A percentile compares a stretch with the other conserved stretches of the same genome.
These are phyloP conservation scores for Camptophora hylomeconis DNA, from an alignment of 2,329 filamentous ascomycete species.

Conservation along the genomic window DNA sequence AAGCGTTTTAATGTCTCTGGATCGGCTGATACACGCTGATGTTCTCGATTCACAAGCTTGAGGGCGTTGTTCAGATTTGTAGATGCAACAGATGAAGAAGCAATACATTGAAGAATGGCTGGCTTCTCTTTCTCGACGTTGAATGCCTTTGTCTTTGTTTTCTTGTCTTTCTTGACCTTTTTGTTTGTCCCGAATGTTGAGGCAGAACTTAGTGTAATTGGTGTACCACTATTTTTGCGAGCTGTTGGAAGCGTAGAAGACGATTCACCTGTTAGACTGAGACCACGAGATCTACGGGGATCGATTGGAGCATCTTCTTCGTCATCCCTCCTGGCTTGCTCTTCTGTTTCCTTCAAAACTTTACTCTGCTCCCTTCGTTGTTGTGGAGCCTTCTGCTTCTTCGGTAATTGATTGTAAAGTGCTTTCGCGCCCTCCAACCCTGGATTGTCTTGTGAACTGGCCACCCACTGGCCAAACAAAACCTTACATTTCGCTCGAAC, in stretches of 20 bases:
- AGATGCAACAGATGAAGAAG: constrained; percentile 77
- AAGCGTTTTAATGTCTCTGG: constrained; percentile 61
- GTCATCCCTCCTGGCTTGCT: constrained; percentile 52
- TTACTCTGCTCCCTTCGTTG: constrained; percentile 67
- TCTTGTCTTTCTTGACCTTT: constrained; percentile 24
- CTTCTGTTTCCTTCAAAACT: constrained; percentile 67
- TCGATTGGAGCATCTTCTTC: constrained; percentile 26
- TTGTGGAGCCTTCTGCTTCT: constrained; percentile 36
- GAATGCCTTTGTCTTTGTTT: constrained; percentile 51
- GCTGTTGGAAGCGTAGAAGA: constrained; percentile 4
- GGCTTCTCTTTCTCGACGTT: constrained; percentile 79
- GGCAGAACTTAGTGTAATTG: constrained; percentile 12
- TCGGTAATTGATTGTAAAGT: constrained; percentile 59
- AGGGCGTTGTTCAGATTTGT: constrained; percentile 80
- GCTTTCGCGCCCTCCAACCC: constrained; percentile 69
- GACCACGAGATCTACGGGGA: constrained; percentile 9
- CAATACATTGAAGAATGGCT: constrained; percentile 75
- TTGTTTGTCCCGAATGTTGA: constrained; percentile 14
- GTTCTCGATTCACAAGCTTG: constrained; percentile 82
- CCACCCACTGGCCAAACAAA: constrained; percentile 73
- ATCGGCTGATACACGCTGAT: constrained; percentile 78
- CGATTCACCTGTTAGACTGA: neutral
- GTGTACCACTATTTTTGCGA: constrained; percentile 11
- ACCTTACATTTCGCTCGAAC: constrained; percentile 82
- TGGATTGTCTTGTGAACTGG: constrained; percentile 64